Conservation (phyloP, 495 filamentous ascomycete species). For the Hypoxylon subgilvum region DNA sequence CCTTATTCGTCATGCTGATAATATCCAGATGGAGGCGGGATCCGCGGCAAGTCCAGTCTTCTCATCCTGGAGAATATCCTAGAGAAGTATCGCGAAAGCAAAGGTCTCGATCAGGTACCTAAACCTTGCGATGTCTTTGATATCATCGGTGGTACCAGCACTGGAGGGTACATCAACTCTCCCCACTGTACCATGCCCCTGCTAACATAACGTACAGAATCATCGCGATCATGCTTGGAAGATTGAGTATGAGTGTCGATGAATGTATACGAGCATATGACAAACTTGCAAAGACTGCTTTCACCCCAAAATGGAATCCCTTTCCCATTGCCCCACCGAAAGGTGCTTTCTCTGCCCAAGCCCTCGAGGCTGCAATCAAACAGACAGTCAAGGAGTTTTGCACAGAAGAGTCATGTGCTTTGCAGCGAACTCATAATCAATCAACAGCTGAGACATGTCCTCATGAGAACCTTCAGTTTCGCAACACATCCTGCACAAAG, state of each 20-base stretch:
- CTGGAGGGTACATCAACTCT: constrained; percentile 38
- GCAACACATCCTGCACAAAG: constrained; percentile 10
- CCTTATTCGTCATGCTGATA: not conserved
- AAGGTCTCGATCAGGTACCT: constrained; percentile 27
- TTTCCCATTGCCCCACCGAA: constrained; percentile 12
- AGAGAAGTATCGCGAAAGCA: constrained; percentile 17
- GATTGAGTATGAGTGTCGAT: constrained; percentile 39
- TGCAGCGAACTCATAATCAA: constrained; percentile 6
- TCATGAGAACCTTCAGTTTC: constrained; percentile 7
- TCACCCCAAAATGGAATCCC: constrained; percentile 17
- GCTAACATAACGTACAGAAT: constrained; percentile 27
- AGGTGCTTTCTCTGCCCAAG: constrained; percentile 31
- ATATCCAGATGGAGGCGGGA: constrained; percentile 44
- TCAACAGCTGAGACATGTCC: constrained; percentile 11
- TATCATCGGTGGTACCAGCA: constrained; percentile 45
- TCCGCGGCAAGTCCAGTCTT: constrained; percentile 44
- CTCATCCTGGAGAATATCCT: constrained; percentile 44
- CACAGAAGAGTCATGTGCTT: constrained; percentile 1
- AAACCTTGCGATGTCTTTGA: constrained; percentile 44
- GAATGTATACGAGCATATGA: constrained; percentile 38
- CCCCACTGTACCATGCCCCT: not conserved
- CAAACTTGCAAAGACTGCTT: constrained; percentile 30
- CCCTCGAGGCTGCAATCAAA: constrained; percentile 34
- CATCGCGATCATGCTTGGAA: constrained; percentile 48
- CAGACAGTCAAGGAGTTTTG: constrained; percentile 18